Evolutionary conservation across 768 basidiomycete genomes (phyloP), one percentile per base, ranked within the genome.

Genomic region (Trametes punicea): DNA sequence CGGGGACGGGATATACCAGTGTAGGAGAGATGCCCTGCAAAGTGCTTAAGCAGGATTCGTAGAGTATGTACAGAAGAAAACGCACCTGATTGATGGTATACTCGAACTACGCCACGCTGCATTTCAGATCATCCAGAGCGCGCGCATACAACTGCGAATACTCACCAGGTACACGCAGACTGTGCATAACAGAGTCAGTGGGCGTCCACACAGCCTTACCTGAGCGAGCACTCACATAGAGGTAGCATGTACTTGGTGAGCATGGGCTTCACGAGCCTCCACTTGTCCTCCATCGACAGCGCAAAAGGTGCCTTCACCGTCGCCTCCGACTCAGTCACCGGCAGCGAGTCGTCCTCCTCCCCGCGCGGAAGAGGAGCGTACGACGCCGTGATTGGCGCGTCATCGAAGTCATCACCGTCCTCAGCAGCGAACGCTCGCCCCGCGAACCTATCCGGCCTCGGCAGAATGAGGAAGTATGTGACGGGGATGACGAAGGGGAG

Each of bases 191-290:
- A 9, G 31, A 13, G 18, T 33, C 13, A 18, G 36, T 29, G 10
- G 33, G 8, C 29, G n/a, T 44, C 18, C 15, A 16, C 4, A 11
- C 15, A 15, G 18, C 26, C 11, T 30, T 11, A 9, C 11, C 36
- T 21, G 31, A 18, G 2, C 23, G 15, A 15, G 27, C 41, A 80
- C 90, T 75, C 62, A 92, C 90, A 91, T 38, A 99, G 73, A 3
- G 94, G 95, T n/a, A 94, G 64, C 95, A 98, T 98, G 68, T 92
- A 98, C 60, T 81, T 84, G 48, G 78, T 52, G 33, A 97, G 67
- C 60, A 98, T 71, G 4, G 96, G 95, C 65, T 78, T 83, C 46
- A 91, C 86, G 5, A 99, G 74, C 23, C 75, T 72, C 81, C 90
- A 83, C 73, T 98, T 98, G 59, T 97, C 93, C 29, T 65, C 70